Conservation (phyloP, 1,139 yeast species). For the Yamadazyma pseudoaaseri region DNA sequence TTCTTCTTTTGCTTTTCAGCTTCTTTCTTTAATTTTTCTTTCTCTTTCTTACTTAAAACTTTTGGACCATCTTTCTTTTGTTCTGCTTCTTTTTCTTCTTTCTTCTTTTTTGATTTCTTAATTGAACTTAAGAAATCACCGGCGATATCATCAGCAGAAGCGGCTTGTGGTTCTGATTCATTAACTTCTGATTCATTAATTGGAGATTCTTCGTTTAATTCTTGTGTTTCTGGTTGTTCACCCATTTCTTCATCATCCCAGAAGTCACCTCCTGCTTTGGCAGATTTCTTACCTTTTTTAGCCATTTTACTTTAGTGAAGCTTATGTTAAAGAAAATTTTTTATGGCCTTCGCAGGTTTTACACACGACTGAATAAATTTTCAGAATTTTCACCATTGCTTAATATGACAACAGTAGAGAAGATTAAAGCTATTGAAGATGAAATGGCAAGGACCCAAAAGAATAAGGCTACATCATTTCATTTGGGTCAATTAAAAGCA, state of each 20-base stretch:
- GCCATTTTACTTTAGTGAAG: conserved; percentile 32
- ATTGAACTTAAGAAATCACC: conserved; percentile 82
- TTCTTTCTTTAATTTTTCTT: conserved; percentile 96
- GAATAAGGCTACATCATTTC: conserved; percentile 94
- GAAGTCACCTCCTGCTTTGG: conserved; percentile 59
- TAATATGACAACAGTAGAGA: conserved; percentile 78
- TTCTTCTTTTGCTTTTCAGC: conserved; percentile 93
- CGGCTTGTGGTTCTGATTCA: conserved; percentile 26
- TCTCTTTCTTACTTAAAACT: conserved; percentile 91
- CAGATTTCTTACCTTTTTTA: conserved; percentile 53
- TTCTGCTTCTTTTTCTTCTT: conserved; percentile 55
- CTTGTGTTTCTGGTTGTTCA: conserved; percentile 44
- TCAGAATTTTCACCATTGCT: not conserved
- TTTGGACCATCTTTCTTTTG: conserved; percentile 52
- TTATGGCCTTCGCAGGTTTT: conserved; percentile 3
- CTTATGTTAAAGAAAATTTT: conserved; percentile 3
- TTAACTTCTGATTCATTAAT: conserved; percentile 12
- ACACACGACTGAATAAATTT: conserved; percentile 1
- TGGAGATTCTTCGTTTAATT: conserved; percentile 12
- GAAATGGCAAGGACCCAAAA: conserved; percentile 96
- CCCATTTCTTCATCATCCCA: conserved; percentile 78
- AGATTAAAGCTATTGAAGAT: conserved; percentile 89
- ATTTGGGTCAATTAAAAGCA: conserved; percentile 95
- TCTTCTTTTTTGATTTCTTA: conserved; percentile 75
- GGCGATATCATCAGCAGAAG: conserved; percentile 44